Percentiles rank a stretch among this genome's conserved stretches.
Conservation (phyloP, 1,139 yeast genomes). For the Debaryomycetaceae sp. region DNA sequence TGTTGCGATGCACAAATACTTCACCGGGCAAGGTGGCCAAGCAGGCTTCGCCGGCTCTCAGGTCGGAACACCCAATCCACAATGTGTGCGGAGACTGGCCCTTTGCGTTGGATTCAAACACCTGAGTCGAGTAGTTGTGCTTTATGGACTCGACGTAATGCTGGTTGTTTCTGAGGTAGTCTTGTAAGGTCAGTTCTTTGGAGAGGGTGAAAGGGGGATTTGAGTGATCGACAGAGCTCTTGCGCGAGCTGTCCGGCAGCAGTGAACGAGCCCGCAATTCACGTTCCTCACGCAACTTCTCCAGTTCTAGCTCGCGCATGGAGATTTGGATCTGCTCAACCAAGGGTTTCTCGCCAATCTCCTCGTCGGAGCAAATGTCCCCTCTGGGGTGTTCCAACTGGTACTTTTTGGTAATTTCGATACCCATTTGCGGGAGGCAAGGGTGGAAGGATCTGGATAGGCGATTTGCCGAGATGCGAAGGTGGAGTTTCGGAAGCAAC, state of each 20-base stretch:
- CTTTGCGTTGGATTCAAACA: constrained; percentile 60
- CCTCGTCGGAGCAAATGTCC: background rate
- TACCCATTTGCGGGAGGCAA: constrained; percentile 20
- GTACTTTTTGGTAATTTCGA: constrained; percentile 33
- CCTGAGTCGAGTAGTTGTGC: constrained; percentile 44
- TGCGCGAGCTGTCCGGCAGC: background rate
- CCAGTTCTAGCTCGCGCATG: background rate
- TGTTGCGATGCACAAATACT: constrained; percentile 84
- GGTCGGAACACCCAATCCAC: constrained; percentile 95
- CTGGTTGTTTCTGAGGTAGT: constrained; percentile 58
- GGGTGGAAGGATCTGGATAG: background rate
- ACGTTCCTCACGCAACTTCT: constrained; percentile 11
- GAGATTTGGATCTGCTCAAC: background rate
- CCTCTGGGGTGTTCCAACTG: constrained; percentile 20
- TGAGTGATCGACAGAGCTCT: background rate
- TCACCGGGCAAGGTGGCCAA: constrained; percentile 86
- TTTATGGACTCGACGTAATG: constrained; percentile 55
- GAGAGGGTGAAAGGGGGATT: constrained; percentile 46
- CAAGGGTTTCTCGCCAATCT: background rate
- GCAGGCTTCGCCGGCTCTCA: constrained; percentile 77
- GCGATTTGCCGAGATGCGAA: background rate
- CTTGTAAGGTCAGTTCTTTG: constrained; percentile 48
- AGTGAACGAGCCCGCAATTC: background rate
- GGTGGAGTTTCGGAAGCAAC: background rate
- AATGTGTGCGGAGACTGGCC: constrained; percentile 92